A percentile compares a stretch with the other conserved stretches of the same genome.
phyloP scores from a whole-genome alignment of 257 asterid species.

The Solanum piurae region DNA sequence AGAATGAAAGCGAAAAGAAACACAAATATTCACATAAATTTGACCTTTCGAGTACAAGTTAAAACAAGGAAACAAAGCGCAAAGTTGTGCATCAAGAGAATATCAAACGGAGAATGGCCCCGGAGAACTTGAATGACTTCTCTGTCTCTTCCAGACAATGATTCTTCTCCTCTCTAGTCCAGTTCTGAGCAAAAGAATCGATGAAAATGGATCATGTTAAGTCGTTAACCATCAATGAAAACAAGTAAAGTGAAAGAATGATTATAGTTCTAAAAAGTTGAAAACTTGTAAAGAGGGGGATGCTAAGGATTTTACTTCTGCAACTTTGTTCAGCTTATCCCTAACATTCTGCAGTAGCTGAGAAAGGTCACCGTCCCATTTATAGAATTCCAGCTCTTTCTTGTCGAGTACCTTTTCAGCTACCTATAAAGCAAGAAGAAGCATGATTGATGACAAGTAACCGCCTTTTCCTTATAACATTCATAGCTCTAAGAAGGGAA shows the following conservation, averaged over 20 bases:
- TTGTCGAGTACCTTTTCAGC: constrained; percentile 59
- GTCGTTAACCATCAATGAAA: not conserved
- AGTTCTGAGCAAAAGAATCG: constrained; percentile 27
- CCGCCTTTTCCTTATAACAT: not conserved
- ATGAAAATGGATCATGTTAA: not conserved
- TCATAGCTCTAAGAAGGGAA: not conserved
- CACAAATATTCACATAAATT: not conserved
- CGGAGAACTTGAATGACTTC: constrained; percentile 89
- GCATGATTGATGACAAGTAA: not conserved
- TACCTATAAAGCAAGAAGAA: constrained; percentile 28
- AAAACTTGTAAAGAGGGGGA: not conserved
- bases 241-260: not conserved
- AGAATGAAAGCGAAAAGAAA: not conserved
- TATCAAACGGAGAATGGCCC: constrained; percentile 72
- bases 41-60: constrained; percentile 1
- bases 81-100: constrained; percentile 27
- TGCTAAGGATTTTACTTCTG: constrained; percentile 37
- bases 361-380: constrained; percentile 82
- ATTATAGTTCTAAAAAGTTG: not conserved
- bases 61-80: not conserved
- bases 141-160: constrained; percentile 90
- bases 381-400: constrained; percentile 84
- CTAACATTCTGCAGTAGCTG: constrained; percentile 78
- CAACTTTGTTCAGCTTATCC: constrained; percentile 69
- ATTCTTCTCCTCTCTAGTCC: constrained; percentile 86